Percentiles rank a stretch among this genome's conserved stretches.
Evolutionary conservation across 768 basidiomycete genomes (phyloP).

Genomic region (Amanita exitialis): DNA sequence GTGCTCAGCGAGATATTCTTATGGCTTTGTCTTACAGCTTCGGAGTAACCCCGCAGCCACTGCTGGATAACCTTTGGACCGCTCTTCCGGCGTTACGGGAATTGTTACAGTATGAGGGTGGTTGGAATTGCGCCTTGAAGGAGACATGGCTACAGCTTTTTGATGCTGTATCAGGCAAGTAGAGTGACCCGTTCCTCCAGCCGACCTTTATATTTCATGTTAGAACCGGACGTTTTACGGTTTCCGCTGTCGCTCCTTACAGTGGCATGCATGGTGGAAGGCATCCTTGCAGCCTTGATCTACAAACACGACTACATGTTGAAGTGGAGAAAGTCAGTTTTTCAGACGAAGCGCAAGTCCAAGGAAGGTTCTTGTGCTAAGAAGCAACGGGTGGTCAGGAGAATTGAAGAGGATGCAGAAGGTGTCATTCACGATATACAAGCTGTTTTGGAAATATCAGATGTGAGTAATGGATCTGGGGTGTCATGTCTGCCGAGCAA

Average conservation of each 20-base stretch:
- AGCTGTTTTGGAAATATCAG: constrained; percentile 18
- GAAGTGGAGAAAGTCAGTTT: constrained; percentile 12
- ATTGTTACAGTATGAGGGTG: constrained; percentile 26
- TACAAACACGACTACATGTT: constrained; percentile 23
- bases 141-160: constrained; percentile 44
- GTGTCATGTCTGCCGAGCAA: too few species aligned
- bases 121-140: constrained; percentile 36
- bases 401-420: constrained; percentile 21
- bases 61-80: constrained; percentile 50
- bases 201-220: not conserved
- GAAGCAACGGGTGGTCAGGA: constrained; percentile 3
- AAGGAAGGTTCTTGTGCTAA: not conserved
- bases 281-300: constrained; percentile 27
- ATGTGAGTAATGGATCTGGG: not conserved
- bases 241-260: constrained; percentile 48
- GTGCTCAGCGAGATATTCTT: constrained; percentile 47
- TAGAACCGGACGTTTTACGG: constrained; percentile 44
- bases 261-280: constrained; percentile 37
- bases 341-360: constrained; percentile 1
- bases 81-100: constrained; percentile 42
- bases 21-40: constrained; percentile 34
- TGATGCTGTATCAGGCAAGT: constrained; percentile 29
- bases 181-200: not conserved
- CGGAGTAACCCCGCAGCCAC: constrained; percentile 41
- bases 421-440: constrained; percentile 29